phyloP scores from a whole-genome alignment of 306 rosid genomes.

The Inga laurina region DNA sequence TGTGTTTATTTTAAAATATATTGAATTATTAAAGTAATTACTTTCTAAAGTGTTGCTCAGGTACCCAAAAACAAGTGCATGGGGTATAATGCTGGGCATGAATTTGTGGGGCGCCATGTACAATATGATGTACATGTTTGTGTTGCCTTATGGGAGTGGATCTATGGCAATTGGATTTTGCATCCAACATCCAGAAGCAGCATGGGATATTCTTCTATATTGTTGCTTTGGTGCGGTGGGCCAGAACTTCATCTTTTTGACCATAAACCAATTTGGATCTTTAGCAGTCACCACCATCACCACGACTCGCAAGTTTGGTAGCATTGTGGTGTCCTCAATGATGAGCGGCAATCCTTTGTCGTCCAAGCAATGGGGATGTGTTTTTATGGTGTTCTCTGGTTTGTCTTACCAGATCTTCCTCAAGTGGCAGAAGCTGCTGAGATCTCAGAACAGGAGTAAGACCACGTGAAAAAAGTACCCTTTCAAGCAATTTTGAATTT shows the following conservation, averaged over 20 bases:
- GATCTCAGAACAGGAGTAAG: slow-evolving; percentile 80
- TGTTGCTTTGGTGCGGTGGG: slow-evolving; percentile 98
- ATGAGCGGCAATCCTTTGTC: slow-evolving; percentile 94
- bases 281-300: slow-evolving; percentile 93
- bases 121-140: slow-evolving; percentile 87
- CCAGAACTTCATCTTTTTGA: slow-evolving; percentile 92
- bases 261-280: slow-evolving; percentile 91
- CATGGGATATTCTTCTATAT: slow-evolving; percentile 84
- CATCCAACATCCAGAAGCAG: slow-evolving; percentile 79
- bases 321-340: slow-evolving; percentile 87
- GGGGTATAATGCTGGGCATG: slow-evolving; percentile 98
- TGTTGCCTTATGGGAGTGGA: slow-evolving; percentile 78
- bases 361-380: slow-evolving; percentile 90
- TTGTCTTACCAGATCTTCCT: slow-evolving; percentile 89
- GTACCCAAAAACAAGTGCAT: slow-evolving; percentile 89
- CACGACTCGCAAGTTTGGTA: slow-evolving; percentile 90
- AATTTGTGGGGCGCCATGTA: slow-evolving; percentile 95
- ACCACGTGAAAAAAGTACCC: slow-evolving; percentile 42
- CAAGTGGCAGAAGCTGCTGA: slow-evolving; percentile 89
- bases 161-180: slow-evolving; percentile 79
- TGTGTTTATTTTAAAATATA: too few relatives aligned
- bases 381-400: slow-evolving; percentile 88
- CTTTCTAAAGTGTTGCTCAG: slow-evolving; percentile 43
- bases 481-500: slow-evolving; percentile 49
- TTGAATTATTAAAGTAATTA: neutral